phyloP scores from a whole-genome alignment of 1,284 basidiomycete species.

The Malassezia slooffiae region DNA sequence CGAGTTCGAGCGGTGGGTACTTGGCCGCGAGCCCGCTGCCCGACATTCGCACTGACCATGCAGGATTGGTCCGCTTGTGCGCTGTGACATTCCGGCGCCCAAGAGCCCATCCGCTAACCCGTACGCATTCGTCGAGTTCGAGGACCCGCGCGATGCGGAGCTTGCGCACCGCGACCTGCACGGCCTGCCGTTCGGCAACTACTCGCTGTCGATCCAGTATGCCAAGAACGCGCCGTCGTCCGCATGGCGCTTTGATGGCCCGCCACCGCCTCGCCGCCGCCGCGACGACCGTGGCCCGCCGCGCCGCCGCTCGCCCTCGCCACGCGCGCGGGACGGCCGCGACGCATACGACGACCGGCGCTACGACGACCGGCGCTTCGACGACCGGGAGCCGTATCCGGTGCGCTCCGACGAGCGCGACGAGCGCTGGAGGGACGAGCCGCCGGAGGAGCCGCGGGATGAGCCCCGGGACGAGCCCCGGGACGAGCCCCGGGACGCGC shows the following conservation, averaged over 20 bases:
- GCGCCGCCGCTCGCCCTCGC: not conserved
- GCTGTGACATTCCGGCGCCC: conserved; percentile 38
- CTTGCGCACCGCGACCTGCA: conserved; percentile 35
- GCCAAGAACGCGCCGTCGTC: conserved; percentile 18
- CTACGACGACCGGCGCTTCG: not conserved
- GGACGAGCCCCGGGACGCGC: too few species aligned
- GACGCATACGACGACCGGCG: not conserved
- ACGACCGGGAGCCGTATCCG: too few species aligned
- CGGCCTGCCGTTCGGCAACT: conserved; percentile 31
- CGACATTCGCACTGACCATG: not conserved
- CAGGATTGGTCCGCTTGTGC: conserved; percentile 30
- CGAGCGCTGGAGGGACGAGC: too few species aligned
- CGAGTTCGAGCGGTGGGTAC: conserved; percentile 26
- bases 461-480: too few species aligned
- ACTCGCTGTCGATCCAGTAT: conserved; percentile 32
- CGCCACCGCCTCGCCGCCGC: not conserved
- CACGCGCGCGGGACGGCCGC: not conserved
- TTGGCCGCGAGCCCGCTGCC: too few species aligned
- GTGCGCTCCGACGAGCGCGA: too few species aligned
- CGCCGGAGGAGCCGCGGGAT: too few species aligned
- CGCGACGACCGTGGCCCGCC: not conserved
- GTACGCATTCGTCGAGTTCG: conserved; percentile 40
- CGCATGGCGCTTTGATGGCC: not conserved
- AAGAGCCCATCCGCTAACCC: conserved; percentile 24
- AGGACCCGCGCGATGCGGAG: conserved; percentile 34